Percentiles rank a stretch among this genome's conserved stretches.
These are phyloP conservation scores for Eustoma russellianum DNA, from an alignment of 257 asterid species.

Conservation along the genomic window DNA sequence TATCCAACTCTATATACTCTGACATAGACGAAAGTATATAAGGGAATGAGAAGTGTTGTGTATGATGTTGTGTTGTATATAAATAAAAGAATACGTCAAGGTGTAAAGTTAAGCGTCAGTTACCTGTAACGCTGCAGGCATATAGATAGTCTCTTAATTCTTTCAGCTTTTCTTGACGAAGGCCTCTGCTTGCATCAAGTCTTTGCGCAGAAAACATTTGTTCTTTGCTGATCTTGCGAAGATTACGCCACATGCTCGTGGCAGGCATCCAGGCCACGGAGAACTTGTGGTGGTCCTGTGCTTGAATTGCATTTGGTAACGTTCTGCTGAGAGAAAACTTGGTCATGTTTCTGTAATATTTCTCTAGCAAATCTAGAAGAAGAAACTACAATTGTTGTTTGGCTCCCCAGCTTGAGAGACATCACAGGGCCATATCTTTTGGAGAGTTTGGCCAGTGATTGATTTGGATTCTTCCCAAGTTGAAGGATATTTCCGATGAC, in stretches of 20 bases:
- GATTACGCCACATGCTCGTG: background rate
- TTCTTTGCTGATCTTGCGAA: background rate
- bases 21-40: too few species aligned
- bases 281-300: background rate
- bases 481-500: conserved; percentile 11
- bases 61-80: too few species aligned
- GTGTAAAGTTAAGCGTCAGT: too few species aligned
- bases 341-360: background rate
- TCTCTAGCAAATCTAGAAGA: background rate
- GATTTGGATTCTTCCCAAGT: conserved; percentile 12
- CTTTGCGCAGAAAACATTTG: conserved; percentile 2
- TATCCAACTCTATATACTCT: too few species aligned
- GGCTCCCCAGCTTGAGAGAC: background rate
- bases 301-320: background rate
- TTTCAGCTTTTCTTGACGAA: too few species aligned
- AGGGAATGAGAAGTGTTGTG: too few species aligned
- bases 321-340: background rate
- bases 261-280: conserved; percentile 8
- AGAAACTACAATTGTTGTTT: background rate
- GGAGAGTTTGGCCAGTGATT: conserved; percentile 12
- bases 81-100: too few species aligned
- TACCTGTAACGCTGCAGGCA: too few species aligned
- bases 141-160: too few species aligned
- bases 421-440: conserved; percentile 2
- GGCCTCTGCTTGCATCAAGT: background rate